Conservation (phyloP, 139 green algal genomes). For the Chlorella sp. region DNA sequence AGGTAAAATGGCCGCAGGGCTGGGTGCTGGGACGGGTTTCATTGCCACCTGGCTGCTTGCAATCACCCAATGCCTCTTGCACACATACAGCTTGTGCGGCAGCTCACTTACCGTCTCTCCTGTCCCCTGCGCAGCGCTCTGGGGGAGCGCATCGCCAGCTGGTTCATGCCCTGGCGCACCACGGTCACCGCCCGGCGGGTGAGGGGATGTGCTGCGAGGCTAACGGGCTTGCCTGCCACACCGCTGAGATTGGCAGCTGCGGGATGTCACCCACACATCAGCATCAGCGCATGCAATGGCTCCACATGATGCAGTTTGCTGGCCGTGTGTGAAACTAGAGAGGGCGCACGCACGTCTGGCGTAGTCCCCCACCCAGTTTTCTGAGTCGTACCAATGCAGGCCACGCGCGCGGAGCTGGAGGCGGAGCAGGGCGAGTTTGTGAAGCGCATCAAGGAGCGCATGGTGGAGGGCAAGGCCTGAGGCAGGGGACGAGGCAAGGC, state of each 20-base stretch:
- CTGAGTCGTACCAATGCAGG: neutral
- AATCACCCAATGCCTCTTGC: no score
- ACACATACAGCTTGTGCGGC: no score
- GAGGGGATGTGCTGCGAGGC: neutral
- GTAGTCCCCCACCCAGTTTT: neutral
- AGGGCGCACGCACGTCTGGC: no score
- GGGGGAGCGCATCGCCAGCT: constrained; percentile 2
- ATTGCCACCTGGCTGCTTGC: no score
- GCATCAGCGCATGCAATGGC: no score
- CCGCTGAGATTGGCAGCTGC: no score
- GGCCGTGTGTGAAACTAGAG: no score
- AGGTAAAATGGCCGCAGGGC: no score
- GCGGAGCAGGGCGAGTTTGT: constrained; percentile 28
- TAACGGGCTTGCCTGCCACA: neutral
- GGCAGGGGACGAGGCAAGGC: no score
- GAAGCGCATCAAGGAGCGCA: constrained; percentile 10
- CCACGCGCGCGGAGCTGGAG: neutral
- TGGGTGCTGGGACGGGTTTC: no score
- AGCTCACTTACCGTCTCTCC: neutral
- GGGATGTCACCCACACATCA: no score
- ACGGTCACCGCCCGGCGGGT: neutral
- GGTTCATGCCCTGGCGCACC: constrained; percentile 25
- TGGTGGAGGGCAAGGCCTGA: constrained; percentile 20
- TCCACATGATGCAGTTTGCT: no score
- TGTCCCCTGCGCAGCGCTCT: neutral